Conservation (phyloP, 2,329 filamentous ascomycete genomes). For the Penicillium sp. region DNA sequence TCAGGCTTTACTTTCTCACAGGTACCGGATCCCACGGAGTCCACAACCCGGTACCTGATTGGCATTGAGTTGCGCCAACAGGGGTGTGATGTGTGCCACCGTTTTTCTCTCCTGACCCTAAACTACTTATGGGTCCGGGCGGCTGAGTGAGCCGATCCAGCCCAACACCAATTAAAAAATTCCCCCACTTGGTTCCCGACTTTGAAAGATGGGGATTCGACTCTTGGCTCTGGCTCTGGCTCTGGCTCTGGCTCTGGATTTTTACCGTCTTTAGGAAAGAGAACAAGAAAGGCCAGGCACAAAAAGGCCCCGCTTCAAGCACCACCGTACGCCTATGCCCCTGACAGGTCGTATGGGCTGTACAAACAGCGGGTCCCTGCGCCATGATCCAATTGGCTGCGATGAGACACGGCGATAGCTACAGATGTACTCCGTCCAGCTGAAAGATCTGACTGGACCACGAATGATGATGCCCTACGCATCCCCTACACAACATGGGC, state of each 20-base stretch:
- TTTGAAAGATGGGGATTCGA: neutral
- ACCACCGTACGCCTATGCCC: neutral
- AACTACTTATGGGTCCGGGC: slow-evolving; percentile 1
- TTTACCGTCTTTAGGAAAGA: neutral
- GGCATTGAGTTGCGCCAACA: slow-evolving; percentile 10
- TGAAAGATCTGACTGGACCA: neutral
- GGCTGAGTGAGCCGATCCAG: slow-evolving; percentile 13
- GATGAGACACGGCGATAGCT: neutral
- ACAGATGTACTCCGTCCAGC: neutral
- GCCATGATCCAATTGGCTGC: neutral
- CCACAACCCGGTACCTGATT: slow-evolving; percentile 7
- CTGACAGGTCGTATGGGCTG: neutral
- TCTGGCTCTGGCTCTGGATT: neutral
- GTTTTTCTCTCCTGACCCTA: slow-evolving; percentile 3
- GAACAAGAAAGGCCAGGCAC: neutral
- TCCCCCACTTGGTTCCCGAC: neutral
- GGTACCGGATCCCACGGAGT: slow-evolving; percentile 14
- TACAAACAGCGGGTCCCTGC: neutral
- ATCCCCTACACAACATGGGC: neutral
- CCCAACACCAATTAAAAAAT: neutral
- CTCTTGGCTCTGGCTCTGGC: neutral
- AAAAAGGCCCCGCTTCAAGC: neutral
- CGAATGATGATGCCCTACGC: neutral
- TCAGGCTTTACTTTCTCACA: neutral
- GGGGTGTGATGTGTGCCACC: slow-evolving; percentile 1